Evolutionary conservation across 2,329 filamentous ascomycete genomes (phyloP).

Genomic region (Cryphonectria naterciae): DNA sequence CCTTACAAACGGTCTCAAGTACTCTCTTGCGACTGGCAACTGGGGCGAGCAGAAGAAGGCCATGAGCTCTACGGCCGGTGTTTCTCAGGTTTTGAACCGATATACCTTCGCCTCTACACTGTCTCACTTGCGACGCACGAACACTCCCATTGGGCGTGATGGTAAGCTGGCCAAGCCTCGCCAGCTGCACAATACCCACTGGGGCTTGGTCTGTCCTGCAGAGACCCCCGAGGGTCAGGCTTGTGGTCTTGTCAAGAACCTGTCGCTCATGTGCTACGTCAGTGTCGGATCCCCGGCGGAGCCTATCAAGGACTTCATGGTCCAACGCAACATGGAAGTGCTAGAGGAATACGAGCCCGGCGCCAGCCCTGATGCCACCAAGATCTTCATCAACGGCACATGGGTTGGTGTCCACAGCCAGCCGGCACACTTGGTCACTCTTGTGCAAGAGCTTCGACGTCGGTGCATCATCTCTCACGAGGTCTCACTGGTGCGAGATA

Average conservation of each 20-base stretch:
- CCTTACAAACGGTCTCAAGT: conserved; percentile 91
- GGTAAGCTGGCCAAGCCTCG: conserved; percentile 98
- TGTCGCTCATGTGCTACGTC: conserved; percentile 98
- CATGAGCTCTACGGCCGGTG: conserved; percentile 90
- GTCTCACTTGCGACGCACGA: conserved; percentile 95
- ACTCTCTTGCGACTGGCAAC: conserved; percentile 95
- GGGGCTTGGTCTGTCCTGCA: conserved; percentile 95
- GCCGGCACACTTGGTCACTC: conserved; percentile 79
- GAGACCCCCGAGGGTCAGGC: conserved; percentile 98
- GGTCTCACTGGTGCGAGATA: conserved; percentile 93
- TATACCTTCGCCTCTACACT: conserved; percentile 97
- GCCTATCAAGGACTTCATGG: conserved; percentile 94
- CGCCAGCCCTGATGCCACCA: conserved; percentile 88
- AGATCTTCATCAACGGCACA: conserved; percentile 96
- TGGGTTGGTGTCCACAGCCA: conserved; percentile 97
- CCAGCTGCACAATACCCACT: conserved; percentile 97
- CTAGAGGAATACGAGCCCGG: conserved; percentile 92
- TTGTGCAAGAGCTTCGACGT: conserved; percentile 77
- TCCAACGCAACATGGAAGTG: conserved; percentile 92
- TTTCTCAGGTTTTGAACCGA: conserved; percentile 96
- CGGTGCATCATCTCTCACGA: conserved; percentile 86
- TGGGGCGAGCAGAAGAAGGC: conserved; percentile 99
- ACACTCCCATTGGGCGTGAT: conserved; percentile 96
- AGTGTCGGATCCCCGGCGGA: conserved; percentile 91
- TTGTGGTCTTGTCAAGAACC: conserved; percentile 96